Percentiles rank a stretch among this genome's conserved stretches.
phyloP scores from a whole-genome alignment of 208 protist genomes.

The Acanthamoeba polyphaga region DNA sequence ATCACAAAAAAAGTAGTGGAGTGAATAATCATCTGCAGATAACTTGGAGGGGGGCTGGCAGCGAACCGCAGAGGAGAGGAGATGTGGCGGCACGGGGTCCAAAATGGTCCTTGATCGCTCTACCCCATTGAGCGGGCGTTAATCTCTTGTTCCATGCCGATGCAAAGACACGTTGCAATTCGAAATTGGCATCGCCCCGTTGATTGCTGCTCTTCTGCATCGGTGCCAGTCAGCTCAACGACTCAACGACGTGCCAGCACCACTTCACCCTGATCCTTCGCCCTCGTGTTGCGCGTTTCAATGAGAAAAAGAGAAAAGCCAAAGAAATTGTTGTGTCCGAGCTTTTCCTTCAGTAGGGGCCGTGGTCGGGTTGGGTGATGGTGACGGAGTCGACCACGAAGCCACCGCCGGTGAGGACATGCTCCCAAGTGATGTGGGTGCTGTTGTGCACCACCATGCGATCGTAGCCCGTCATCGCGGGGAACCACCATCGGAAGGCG shows the following conservation, averaged over 20 bases:
- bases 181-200: background rate
- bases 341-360: no score
- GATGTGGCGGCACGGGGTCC: background rate
- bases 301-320: no score
- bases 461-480: background rate
- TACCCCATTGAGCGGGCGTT: constrained; percentile 7
- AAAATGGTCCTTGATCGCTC: constrained; percentile 39
- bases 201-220: constrained; percentile 3
- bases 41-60: background rate
- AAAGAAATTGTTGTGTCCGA: no score
- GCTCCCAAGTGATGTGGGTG: background rate
- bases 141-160: constrained; percentile 21
- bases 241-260: no score
- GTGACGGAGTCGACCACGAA: background rate
- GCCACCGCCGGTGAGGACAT: background rate
- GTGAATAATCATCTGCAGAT: background rate
- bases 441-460: background rate
- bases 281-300: no score
- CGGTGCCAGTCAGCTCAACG: background rate
- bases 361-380: background rate
- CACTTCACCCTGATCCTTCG: no score
- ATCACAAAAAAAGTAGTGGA: background rate
- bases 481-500: background rate
- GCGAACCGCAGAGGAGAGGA: background rate
- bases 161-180: constrained; percentile 4